Base-by-base conservation (phyloP, 768 basidiomycete genomes). In the Mycena amicta region DNA sequence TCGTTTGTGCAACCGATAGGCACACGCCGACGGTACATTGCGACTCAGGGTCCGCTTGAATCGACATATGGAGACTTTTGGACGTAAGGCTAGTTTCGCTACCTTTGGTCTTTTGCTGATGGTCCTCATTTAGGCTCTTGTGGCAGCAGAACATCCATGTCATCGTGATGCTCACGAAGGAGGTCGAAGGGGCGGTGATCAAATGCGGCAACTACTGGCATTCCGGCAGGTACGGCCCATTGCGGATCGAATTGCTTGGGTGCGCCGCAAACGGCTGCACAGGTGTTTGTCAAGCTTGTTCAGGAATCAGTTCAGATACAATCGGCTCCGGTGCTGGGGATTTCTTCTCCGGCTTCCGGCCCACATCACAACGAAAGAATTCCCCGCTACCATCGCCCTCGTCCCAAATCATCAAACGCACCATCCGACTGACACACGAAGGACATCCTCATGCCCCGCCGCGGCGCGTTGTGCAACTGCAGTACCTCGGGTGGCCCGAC, bases 61-160 rank as follows among this genome's bases (percentile, higher is more conserved):
- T 85, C 90, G 26, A 98, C 96, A 0, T 96, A 87, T 70, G 77
- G 80, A 4, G 95, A 98, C 70, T 98, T 98, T 68, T 98, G 95
- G 95, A 92, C 89, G 86, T 92, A 71, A n/a, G n/a, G n/a, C n/a
- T n/a, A n/a, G n/a, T 74, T 89, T 84, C 16, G 6, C 43, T 53
- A n/a, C 22, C 37, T 43, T 52, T 57, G 3, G 2, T 45, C 45
- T 31, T 39, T 16, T 18, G 22, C 50, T 31, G 11, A 11, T 59
- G 52, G 15, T 41, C 3, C 6, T 58, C 33, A 37, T 46, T 18
- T 55, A 93, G 92, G 29, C 80, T 98, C 16, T 87, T 90, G 53
- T 96, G 94, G 90, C 93, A 98, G 68, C 95, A 98, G 72, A 89
- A 92, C 63, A 91, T 97, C 0, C 89, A 90, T 61, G 92, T 97